Evolutionary conservation across 2,329 filamentous ascomycete species (phyloP).

Genomic region (Amphichorda felina): DNA sequence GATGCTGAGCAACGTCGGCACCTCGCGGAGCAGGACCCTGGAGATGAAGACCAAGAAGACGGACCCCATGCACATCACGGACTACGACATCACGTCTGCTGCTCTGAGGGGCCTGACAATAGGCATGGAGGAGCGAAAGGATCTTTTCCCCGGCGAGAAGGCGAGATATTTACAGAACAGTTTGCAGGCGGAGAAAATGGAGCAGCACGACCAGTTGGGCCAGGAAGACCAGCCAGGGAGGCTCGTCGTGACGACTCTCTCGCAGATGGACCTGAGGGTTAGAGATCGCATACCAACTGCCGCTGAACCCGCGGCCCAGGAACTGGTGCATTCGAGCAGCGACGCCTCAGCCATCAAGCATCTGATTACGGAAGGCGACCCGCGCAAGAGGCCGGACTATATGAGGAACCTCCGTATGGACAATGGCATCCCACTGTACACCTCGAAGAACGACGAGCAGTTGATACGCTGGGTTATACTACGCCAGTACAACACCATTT

Average conservation of each 20-base stretch:
- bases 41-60: background rate
- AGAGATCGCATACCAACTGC: background rate
- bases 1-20: background rate
- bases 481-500: constrained; percentile 6
- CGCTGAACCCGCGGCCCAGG: background rate
- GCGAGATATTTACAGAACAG: too few relatives aligned
- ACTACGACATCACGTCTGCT: constrained; percentile 28
- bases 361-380: background rate
- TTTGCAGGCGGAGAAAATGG: too few relatives aligned
- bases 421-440: constrained; percentile 18
- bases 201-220: too few relatives aligned
- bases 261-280: background rate
- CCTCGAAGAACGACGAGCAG: constrained; percentile 13
- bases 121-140: background rate
- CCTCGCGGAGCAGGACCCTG: background rate
- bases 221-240: background rate
- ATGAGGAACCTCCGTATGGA: constrained; percentile 10
- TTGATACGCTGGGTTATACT: constrained; percentile 24
- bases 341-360: background rate
- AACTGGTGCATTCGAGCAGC: background rate
- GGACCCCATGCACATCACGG: constrained; percentile 25
- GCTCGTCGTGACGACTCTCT: background rate
- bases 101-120: constrained; percentile 18
- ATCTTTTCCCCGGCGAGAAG: too few relatives aligned
- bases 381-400: constrained; percentile 1